phyloP scores from a whole-genome alignment of 441 rosid genomes.

The Biscutella laevigata region DNA sequence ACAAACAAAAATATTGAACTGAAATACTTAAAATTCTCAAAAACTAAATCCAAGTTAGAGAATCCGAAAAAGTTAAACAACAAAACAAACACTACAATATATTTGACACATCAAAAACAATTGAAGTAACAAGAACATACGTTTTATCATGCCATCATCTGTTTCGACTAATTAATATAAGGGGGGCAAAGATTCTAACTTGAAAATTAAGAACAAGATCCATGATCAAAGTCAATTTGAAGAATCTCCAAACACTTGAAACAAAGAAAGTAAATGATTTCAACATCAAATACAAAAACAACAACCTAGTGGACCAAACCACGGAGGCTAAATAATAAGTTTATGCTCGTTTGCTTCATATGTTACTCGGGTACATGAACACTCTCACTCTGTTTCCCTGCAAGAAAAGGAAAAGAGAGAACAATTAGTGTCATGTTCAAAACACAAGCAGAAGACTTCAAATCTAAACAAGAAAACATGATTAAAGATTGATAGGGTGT shows the following conservation, averaged over 20 bases:
- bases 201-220: neutral
- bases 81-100: no score
- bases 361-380: slow-evolving; percentile 84
- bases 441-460: neutral
- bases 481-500: neutral
- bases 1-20: no score
- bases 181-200: neutral
- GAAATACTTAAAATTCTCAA: no score
- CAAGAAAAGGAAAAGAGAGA: neutral
- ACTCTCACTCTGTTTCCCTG: slow-evolving; percentile 69
- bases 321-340: slow-evolving; percentile 8
- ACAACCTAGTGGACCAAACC: slow-evolving; percentile 6
- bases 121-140: no score
- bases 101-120: no score
- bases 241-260: slow-evolving; percentile 20
- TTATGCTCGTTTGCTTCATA: slow-evolving; percentile 28
- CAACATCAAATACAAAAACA: slow-evolving; percentile 22
- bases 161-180: neutral
- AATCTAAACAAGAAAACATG: neutral
- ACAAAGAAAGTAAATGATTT: slow-evolving; percentile 18
- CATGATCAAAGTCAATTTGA: slow-evolving; percentile 18
- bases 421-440: neutral
- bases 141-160: no score
- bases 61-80: no score
- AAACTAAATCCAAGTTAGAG: no score